Percentiles rank a stretch among this genome's conserved stretches.
Evolutionary conservation across 2,329 filamentous ascomycete genomes (phyloP).

Genomic region (Fonsecaea pedrosoi): DNA sequence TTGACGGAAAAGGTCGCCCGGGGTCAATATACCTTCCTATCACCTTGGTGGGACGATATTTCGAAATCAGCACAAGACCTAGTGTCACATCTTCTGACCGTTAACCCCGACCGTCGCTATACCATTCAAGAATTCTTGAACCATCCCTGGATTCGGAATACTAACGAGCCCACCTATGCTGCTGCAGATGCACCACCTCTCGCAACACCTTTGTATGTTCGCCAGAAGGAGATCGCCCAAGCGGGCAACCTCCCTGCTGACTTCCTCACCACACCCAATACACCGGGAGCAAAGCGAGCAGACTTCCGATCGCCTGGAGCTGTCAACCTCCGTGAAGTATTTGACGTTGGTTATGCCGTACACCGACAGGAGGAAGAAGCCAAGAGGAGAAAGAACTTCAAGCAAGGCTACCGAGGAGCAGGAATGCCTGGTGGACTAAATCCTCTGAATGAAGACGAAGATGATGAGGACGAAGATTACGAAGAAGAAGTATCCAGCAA

Average conservation of each 20-base stretch:
- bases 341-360: constrained; percentile 97
- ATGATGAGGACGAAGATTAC: constrained; percentile 69
- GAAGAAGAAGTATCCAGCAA: constrained; percentile 59
- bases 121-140: constrained; percentile 89
- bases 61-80: constrained; percentile 93
- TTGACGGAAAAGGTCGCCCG: constrained; percentile 97
- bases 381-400: constrained; percentile 85
- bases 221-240: constrained; percentile 63
- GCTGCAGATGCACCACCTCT: constrained; percentile 73
- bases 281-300: constrained; percentile 65
- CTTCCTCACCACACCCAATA: constrained; percentile 59
- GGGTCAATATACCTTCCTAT: constrained; percentile 96
- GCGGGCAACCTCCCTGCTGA: constrained; percentile 62
- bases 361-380: constrained; percentile 95
- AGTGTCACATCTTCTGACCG: constrained; percentile 89
- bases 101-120: constrained; percentile 93
- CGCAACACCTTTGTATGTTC: constrained; percentile 67
- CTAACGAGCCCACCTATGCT: constrained; percentile 70
- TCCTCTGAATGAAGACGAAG: constrained; percentile 68
- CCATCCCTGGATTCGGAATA: constrained; percentile 90
- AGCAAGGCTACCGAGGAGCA: constrained; percentile 69
- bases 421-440: constrained; percentile 65
- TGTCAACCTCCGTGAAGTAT: constrained; percentile 94
- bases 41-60: constrained; percentile 99
- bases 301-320: constrained; percentile 96